Conservation (phyloP, 2,329 filamentous ascomycete genomes). For the Colletotrichum lindemuthianum region DNA sequence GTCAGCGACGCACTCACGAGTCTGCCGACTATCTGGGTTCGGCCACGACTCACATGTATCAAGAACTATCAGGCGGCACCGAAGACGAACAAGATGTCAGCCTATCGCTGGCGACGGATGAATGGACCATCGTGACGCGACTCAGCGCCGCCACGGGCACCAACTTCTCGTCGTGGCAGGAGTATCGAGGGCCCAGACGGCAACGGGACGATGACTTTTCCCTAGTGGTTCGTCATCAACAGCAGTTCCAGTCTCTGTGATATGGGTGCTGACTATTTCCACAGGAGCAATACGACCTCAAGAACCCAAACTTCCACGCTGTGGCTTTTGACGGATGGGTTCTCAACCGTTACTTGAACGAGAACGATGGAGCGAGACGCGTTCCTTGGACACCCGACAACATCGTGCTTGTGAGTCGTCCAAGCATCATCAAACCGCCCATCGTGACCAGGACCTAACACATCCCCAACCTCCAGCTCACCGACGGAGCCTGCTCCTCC, state of each 20-base stretch:
- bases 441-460: neutral
- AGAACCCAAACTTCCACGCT: constrained; percentile 10
- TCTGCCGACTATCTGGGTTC: constrained; percentile 18
- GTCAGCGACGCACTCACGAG: constrained; percentile 19
- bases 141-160: constrained; percentile 10
- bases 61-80: neutral
- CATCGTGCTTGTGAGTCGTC: constrained; percentile 19
- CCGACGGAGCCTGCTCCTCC: constrained; percentile 67
- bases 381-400: constrained; percentile 2
- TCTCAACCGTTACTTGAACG: constrained; percentile 11
- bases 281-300: constrained; percentile 22
- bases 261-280: neutral
- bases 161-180: constrained; percentile 24
- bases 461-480: constrained; percentile 42
- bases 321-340: constrained; percentile 25
- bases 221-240: neutral
- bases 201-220: constrained; percentile 12
- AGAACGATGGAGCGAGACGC: neutral
- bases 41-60: constrained; percentile 8
- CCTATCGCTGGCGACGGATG: neutral
- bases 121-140: constrained; percentile 15
- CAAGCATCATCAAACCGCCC: neutral
- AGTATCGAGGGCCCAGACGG: constrained; percentile 11
- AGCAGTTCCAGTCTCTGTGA: neutral
- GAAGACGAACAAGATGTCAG: neutral